These are phyloP conservation scores for Pichia membranifaciens DNA, from an alignment of 805 yeast genomes.

Conservation along the genomic window DNA sequence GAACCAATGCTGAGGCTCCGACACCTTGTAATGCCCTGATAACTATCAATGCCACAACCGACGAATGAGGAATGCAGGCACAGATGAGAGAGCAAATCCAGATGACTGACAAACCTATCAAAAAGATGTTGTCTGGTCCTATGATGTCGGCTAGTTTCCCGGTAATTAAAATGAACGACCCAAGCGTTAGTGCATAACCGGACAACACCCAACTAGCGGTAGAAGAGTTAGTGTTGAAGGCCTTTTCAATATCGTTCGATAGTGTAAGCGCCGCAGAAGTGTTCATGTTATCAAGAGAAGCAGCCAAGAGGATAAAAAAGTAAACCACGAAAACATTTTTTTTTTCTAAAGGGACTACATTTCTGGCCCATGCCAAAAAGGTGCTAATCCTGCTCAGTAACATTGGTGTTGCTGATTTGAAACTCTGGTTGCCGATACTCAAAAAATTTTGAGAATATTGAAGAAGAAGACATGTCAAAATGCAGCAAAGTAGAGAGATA, in stretches of 20 bases:
- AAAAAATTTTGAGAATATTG: no score
- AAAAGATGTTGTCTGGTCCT: slow-evolving; percentile 33
- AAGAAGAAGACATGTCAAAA: no score
- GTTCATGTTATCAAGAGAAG: slow-evolving; percentile 24
- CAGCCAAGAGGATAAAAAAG: slow-evolving; percentile 11
- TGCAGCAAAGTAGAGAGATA: no score
- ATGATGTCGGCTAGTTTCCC: slow-evolving; percentile 39
- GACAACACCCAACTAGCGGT: slow-evolving; percentile 39
- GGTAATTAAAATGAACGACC: slow-evolving; percentile 37
- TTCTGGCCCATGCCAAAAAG: slow-evolving; percentile 6
- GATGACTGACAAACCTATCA: slow-evolving; percentile 17
- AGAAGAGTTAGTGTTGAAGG: slow-evolving; percentile 32
- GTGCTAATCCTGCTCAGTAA: no score
- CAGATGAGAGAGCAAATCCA: slow-evolving; percentile 28
- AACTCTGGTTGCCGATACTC: no score
- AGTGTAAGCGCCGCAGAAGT: slow-evolving; percentile 24
- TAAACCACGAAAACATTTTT: slow-evolving; percentile 16
- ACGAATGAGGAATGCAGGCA: slow-evolving; percentile 31
- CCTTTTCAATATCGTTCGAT: slow-evolving; percentile 28
- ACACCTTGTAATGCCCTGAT: slow-evolving; percentile 43
- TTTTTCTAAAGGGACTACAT: slow-evolving; percentile 15
- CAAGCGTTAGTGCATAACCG: slow-evolving; percentile 39
- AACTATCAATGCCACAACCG: slow-evolving; percentile 33
- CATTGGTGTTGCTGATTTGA: no score
- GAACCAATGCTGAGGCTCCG: slow-evolving; percentile 37